Evolutionary conservation across 345 rosid species (phyloP), one percentile per base, ranked within the genome.

Genomic region (Arabidopsis arenosa): DNA sequence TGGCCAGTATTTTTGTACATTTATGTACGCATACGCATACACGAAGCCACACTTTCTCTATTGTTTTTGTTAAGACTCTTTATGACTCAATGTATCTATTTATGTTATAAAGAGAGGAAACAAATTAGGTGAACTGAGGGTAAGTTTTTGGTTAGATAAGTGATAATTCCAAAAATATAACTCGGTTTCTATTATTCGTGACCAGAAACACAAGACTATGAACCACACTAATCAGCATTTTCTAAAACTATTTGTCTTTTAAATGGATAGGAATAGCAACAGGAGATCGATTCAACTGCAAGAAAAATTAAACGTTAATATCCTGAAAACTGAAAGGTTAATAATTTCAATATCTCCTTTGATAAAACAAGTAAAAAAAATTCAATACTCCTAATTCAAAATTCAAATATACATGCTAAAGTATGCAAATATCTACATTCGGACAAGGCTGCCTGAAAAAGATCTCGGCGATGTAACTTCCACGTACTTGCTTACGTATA

Each of bases 1-100:
- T 55, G 72, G 72, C 57, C 60, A 63, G 9, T 55, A 37, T 77
- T 77, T 72, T 71, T 77, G 76, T 71, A 64, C 62, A 63, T 64
- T 55, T 70, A 70, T 71, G 80, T 70, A 71, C 62, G 71, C 68
- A 72, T 56, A 64, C 67, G 18, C 60, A 49, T 52, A 64, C 75
- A 77, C 60, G 55, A 70, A 21, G 47, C 47, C 80, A 63, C 5
- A 44, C 9, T 37, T 45, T 52, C 9, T 70, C 33, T 7, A 9
- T 35, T 11, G 1, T 15, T 1, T n/a, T 36, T 39, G 28, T n/a
- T 48, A 15, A 15, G 11, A 45, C 21, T 47, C 6, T 56, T 14
- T 14, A 57, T n/a, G 21, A 6, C 18, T 56, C 32, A 28, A 28
- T 28, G 32, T 28, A 28, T 28, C 62, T 6, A 14, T 40, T 30